These are phyloP conservation scores for Podospora fimiseda DNA, from an alignment of 495 filamentous ascomycete genomes.

Conservation along the genomic window DNA sequence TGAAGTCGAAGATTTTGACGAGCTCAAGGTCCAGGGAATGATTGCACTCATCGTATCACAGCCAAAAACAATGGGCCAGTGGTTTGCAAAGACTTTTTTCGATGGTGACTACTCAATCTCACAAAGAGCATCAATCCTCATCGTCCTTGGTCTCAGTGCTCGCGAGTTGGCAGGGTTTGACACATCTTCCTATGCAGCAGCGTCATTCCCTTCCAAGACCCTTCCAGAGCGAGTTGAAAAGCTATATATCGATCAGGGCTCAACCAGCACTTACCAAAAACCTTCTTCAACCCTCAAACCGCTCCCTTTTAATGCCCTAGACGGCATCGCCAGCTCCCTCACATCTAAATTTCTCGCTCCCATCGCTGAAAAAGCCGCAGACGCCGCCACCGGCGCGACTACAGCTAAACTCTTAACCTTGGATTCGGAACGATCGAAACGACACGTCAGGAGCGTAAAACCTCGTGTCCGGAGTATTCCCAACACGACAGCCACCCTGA, in stretches of 20 bases:
- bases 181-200: conserved; percentile 46
- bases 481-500: conserved; percentile 68
- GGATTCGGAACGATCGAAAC: too few species aligned
- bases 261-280: conserved; percentile 12
- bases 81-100: conserved; percentile 82
- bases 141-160: conserved; percentile 74
- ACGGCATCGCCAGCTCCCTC: conserved; percentile 54
- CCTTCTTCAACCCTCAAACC: conserved; percentile 37
- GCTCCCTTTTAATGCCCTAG: conserved; percentile 52
- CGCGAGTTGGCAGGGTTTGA: conserved; percentile 81
- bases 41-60: conserved; percentile 73
- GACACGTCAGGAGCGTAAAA: conserved; percentile 21
- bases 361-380: conserved; percentile 64
- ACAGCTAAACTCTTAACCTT: conserved; percentile 64
- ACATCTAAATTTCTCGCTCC: conserved; percentile 69
- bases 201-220: conserved; percentile 64
- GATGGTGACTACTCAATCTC: conserved; percentile 83
- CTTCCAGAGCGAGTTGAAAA: conserved; percentile 56
- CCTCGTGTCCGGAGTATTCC: conserved; percentile 60
- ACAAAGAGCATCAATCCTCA: conserved; percentile 75
- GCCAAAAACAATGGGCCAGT: conserved; percentile 70
- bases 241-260: conserved; percentile 30
- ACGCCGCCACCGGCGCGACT: conserved; percentile 67
- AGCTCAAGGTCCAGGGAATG: conserved; percentile 73
- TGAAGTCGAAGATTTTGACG: conserved; percentile 66